Evolutionary conservation across 164 flowering plant genomes (phyloP), one percentile per base, ranked within the genome.

Genomic region (Umbilicus rupestris): DNA sequence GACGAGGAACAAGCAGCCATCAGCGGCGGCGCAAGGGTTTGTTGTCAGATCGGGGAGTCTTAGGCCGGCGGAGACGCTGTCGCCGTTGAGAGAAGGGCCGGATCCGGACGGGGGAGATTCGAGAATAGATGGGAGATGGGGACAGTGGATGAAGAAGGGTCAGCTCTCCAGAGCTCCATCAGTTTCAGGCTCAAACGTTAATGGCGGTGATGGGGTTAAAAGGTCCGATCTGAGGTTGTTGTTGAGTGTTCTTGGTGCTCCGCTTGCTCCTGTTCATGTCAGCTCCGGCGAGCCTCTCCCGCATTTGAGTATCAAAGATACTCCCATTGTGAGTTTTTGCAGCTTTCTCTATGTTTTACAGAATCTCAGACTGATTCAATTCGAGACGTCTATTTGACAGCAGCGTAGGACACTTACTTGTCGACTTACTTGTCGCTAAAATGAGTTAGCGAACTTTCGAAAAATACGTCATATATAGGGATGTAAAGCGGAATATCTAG

Each of bases 21-120:
- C 49, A 65, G 67, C 77, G 55, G 80, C 66, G 28, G 83, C 85
- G 14, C 88, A 87, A 71, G 79, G 73, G 50, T 67, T 79, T 67
- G 72, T 87, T 31, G 67, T 80, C 66, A 84, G 98, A 82, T 89
- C 96, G 66, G 91, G 95, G 68, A 82, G 87, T 50, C 29, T 88
- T 71, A 84, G 95, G 73, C 91, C 87, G 33, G 76, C 74, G 63
- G 92, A 90, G 83, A 71, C 88, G 0, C 76, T 90, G 37, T 83
- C 97, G 58, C 94, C 97, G 71, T 69, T 90, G 66, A 85, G 70
- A 80, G 98, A 92, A 65, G 98, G 98, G 0, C 98, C 98, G 22
- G 98, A 90, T 77, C 82, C 79, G 41, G 55, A 70, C 44, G 85
- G 68, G 16, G 87, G 82, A 0, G 85, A 75, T 60, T 75, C 82